Base-by-base conservation (phyloP, 768 basidiomycete species). In the Xerocomus brunneocitrinus region DNA sequence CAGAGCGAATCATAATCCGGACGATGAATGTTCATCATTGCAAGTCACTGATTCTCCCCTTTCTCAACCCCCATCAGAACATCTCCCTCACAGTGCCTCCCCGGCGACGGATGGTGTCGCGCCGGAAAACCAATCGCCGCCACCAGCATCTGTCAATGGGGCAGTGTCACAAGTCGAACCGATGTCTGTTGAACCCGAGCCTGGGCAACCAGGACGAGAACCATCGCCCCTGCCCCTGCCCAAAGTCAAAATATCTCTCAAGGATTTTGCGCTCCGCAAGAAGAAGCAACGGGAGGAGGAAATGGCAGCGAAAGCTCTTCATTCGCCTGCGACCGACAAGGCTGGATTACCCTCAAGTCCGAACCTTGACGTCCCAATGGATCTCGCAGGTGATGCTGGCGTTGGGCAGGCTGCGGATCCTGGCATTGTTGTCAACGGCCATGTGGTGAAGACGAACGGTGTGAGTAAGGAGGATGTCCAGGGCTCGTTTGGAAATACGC, bases 211-310 rank as follows among this genome's bases (percentile, higher is more conserved):
- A 24, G 10, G 46, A 34, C 58, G 39, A 16, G 65, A 60, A 4
- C 60, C 57, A 2, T 73, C 70, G 2, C 67, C 68, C 0, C 69
- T 66, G 12, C 69, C 70, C 6, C 67, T 68, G 12, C 79, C 80
- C 45, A 81, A 83, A 41, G 81, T 82, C 57, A 76, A 76, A 54
- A 59, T 83, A 66, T 79, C 82, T 0, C 63, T 84, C 45, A 79
- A 78, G 58, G 82, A 84, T 55, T 84, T 82, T 58, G 79, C 76
- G 30, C 51, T 78, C 30, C 67, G 83, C 52, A 82, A 76, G 74
- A 78, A 76, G 73, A 78, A 76, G 64, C 73, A 76, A 58, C 71
- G 74, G 49, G 78, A 80, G 57, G 76, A 79, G 58, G 73, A 74
- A 52, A 64, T 64, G 62, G 70, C 62, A 1, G 67, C 67, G 5